Percentiles rank a stretch among this genome's conserved stretches.
Conservation (phyloP, 257 asterid genomes). For the Avicennia marina region DNA sequence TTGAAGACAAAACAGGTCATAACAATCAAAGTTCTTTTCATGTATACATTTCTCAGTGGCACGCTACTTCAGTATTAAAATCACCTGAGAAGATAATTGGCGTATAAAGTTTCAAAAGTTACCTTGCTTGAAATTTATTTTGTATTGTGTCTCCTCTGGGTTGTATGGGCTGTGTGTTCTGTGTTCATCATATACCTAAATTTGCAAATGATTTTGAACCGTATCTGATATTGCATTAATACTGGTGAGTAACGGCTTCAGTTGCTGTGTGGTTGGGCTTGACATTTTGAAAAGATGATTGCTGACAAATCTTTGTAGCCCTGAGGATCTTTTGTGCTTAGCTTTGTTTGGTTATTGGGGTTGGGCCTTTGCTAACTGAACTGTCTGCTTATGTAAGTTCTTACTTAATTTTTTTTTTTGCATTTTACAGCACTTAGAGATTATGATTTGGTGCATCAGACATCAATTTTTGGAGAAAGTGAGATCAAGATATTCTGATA, state of each 20-base stretch:
- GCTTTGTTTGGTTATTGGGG: conserved; percentile 1
- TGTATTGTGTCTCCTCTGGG: not conserved
- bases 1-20: conserved; percentile 87
- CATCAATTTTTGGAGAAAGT: conserved; percentile 71
- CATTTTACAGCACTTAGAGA: conserved; percentile 72
- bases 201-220: not conserved
- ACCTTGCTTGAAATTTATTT: conserved; percentile 8
- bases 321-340: not conserved
- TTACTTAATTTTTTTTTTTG: conserved; percentile 1
- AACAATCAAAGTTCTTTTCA: conserved; percentile 14
- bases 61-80: conserved; percentile 2
- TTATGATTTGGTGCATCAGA: conserved; percentile 82
- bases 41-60: not conserved
- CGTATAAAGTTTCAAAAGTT: not conserved
- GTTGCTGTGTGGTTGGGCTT: conserved; percentile 2
- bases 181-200: conserved; percentile 4
- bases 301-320: not conserved
- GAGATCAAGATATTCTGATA: conserved; percentile 44
- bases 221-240: not conserved
- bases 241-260: conserved; percentile 6
- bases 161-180: not conserved
- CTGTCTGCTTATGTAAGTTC: conserved; percentile 1
- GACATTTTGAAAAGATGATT: not conserved
- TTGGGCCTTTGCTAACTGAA: conserved; percentile 8
- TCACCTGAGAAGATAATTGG: not conserved